Conservation (phyloP, 169 alveolate species). For the Cryptosporidium viatorum region DNA sequence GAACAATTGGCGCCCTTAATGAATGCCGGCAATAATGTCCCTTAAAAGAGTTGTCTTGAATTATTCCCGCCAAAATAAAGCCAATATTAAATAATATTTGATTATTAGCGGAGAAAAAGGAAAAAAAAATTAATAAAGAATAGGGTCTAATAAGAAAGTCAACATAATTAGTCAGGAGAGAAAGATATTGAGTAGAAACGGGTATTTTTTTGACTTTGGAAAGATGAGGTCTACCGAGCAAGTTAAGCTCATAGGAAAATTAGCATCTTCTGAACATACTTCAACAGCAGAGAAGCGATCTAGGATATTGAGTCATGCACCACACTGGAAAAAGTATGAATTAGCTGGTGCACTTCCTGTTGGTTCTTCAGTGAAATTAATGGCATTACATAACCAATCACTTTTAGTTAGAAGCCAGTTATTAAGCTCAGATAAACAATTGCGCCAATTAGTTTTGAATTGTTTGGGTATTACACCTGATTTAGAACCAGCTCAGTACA, state of each 20-base stretch:
- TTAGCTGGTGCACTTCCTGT: slow-evolving; percentile 71
- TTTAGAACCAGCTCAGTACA: slow-evolving; percentile 64
- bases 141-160: background rate
- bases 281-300: slow-evolving; percentile 73
- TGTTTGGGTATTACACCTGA: slow-evolving; percentile 71
- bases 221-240: slow-evolving; percentile 74
- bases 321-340: slow-evolving; percentile 74
- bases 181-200: slow-evolving; percentile 33
- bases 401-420: slow-evolving; percentile 63
- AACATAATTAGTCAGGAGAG: slow-evolving; percentile 20
- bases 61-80: slow-evolving; percentile 39
- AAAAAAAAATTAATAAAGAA: background rate
- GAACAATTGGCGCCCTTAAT: slow-evolving; percentile 10
- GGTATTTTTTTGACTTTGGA: slow-evolving; percentile 25
- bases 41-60: slow-evolving; percentile 44
- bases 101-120: background rate
- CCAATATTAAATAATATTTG: background rate
- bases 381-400: slow-evolving; percentile 72
- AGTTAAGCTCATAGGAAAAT: slow-evolving; percentile 73
- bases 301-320: slow-evolving; percentile 65
- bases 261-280: slow-evolving; percentile 73
- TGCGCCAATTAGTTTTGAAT: slow-evolving; percentile 61
- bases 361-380: slow-evolving; percentile 57
- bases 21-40: slow-evolving; percentile 9
- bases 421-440: slow-evolving; percentile 56